Evolutionary conservation across 2,329 filamentous ascomycete genomes (phyloP).

Genomic region (Trichoderma sp.): DNA sequence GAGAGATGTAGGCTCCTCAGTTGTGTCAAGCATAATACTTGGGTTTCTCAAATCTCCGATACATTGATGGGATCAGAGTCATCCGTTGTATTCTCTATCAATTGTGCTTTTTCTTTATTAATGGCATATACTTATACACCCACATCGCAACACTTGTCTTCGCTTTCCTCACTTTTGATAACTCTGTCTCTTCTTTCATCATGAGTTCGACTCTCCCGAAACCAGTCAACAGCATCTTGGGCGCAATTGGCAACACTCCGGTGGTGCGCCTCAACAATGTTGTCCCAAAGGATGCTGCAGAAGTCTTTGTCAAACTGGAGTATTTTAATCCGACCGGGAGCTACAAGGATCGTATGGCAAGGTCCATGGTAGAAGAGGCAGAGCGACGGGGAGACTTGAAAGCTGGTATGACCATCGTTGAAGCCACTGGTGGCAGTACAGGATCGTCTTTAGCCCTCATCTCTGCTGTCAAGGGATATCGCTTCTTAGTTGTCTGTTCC

Average conservation of each 20-base stretch:
- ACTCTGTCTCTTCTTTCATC: not conserved
- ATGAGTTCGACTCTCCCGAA: not conserved
- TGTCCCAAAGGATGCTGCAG: not conserved
- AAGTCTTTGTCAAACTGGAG: not conserved
- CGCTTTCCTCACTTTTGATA: not conserved
- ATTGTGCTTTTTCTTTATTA: not conserved
- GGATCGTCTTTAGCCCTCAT: not conserved
- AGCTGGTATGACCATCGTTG: conserved; percentile 2
- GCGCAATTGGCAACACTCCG: not conserved
- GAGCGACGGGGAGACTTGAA: not conserved
- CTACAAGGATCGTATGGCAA: conserved; percentile 1
- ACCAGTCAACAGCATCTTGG: not conserved
- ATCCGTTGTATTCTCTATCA: not conserved
- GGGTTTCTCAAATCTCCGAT: not conserved
- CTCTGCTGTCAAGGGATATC: not conserved
- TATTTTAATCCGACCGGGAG: not conserved
- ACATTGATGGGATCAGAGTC: not conserved
- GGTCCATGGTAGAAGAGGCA: conserved; percentile 1
- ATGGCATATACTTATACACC: not conserved
- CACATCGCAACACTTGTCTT: not conserved
- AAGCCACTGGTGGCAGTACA: conserved; percentile 5
- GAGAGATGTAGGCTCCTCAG: not conserved
- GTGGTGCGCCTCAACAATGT: not conserved
- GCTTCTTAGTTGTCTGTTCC: not conserved
- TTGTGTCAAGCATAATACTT: not conserved